Conservation (phyloP, 495 filamentous ascomycete genomes). For the Aspergillus taichungensis region DNA sequence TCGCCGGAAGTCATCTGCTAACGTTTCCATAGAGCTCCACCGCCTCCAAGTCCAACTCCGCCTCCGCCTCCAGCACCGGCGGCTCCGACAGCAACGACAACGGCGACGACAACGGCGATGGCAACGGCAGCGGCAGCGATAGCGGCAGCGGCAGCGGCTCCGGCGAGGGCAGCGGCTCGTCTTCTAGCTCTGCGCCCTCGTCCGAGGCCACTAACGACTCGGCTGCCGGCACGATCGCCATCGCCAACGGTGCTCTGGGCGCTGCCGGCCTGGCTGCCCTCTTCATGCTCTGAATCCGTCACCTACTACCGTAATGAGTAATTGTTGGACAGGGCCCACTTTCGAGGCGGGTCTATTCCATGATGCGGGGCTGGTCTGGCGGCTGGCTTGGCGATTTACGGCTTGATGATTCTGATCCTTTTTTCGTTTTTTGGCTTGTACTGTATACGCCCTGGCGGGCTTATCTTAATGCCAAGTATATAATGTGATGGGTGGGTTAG, state of each 20-base stretch:
- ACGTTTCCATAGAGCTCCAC: neutral
- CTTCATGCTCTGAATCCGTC: slow-evolving; percentile 27
- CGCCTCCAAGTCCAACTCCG: neutral
- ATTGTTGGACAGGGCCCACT: too few relatives aligned
- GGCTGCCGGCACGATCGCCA: slow-evolving; percentile 26
- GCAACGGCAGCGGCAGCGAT: slow-evolving; percentile 7
- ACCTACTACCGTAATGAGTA: too few relatives aligned
- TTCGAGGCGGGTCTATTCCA: too few relatives aligned
- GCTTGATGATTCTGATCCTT: too few relatives aligned
- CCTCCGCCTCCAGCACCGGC: neutral
- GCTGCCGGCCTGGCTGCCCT: slow-evolving; percentile 33
- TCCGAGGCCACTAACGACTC: slow-evolving; percentile 16
- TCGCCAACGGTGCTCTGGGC: slow-evolving; percentile 29
- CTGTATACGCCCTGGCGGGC: too few relatives aligned
- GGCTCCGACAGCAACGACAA: slow-evolving; percentile 7
- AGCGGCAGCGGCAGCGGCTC: slow-evolving; percentile 5
- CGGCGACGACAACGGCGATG: slow-evolving; percentile 1
- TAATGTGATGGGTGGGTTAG: too few relatives aligned
- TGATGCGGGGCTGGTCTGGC: too few relatives aligned
- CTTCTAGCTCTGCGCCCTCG: slow-evolving; percentile 15
- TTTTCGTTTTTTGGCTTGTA: too few relatives aligned
- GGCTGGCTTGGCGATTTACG: too few relatives aligned
- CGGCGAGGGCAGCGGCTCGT: slow-evolving; percentile 1
- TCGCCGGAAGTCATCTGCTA: neutral
- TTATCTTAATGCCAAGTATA: slow-evolving; percentile 1